Evolutionary conservation across 148 eudicot genomes (phyloP), one percentile per base, ranked within the genome.

Genomic region (Vaccinium macrocarpon): DNA sequence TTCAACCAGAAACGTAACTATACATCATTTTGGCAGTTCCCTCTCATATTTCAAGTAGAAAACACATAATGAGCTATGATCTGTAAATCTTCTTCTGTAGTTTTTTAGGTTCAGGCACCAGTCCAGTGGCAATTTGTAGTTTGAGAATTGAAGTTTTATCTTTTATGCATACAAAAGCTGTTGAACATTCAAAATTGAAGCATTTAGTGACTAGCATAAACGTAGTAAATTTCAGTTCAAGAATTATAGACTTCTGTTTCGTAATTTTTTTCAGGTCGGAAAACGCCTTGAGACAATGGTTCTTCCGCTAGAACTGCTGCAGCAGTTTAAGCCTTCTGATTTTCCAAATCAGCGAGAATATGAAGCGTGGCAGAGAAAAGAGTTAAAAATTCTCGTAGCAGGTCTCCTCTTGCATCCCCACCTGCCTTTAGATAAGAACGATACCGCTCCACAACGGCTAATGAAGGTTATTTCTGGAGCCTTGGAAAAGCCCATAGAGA

Each of bases 281-380:
- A 91, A 89, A 85, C 92, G 97, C 38, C 81, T 93, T 48, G 99
- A 97, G 88, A 82, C 92, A 15, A 84, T 94, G 56, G 98, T 97
- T 86, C 84, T 95, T 81, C 99, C 99, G 19, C 80, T 97, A 83
- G 98, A 97, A 89, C 87, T 95, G 62, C 83, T 97, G 78, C 99
- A 95, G 86, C 98, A 95, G 78, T 82, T 93, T 81, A 95, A 90
- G 82, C 81, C 92, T 32, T 90, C 94, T 29, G 99, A 97, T 88
- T 97, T 97, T 85, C 84, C 94, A 10, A 92, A 84, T 81, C 92
- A 89, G 82, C 88, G 75, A 85, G 99, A 95, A 82, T 95, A 89
- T 75, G 97, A 90, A 64, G 72, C 89, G 23, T 97, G 98, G 92
- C 96, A 93, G 88, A 95, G 84, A 82, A 92, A 94, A 88, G 90